Percentiles rank a stretch among this genome's conserved stretches.
Evolutionary conservation across 202 grass and related monocot species (phyloP).

Genomic region (Hordeum pubiflorum): DNA sequence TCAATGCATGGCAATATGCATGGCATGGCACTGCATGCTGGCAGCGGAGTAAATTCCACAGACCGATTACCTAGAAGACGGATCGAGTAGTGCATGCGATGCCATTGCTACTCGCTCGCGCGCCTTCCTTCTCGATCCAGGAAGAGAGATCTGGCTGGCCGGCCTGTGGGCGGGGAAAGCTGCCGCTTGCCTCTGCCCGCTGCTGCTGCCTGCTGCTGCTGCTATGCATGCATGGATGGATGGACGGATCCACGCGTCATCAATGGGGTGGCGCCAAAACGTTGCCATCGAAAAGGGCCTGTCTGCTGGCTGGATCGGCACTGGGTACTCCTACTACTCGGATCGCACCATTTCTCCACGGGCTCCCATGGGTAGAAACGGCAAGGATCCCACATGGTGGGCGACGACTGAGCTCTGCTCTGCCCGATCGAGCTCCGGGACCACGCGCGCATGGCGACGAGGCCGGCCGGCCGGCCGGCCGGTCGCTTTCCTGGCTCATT

Average conservation of each 20-base stretch:
- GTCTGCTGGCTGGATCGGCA: not conserved
- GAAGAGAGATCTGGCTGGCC: not conserved
- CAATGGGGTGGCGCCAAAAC: constrained; percentile 24
- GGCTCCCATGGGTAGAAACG: constrained; percentile 26
- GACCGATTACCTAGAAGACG: not conserved
- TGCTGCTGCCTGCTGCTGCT: not conserved
- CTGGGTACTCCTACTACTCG: not conserved
- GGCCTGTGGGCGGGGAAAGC: not conserved
- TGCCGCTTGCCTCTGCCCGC: not conserved
- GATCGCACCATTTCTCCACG: not conserved
- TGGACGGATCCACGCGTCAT: not conserved
- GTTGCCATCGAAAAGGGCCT: constrained; percentile 13
- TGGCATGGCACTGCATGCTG: not conserved
- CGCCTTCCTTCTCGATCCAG: not conserved
- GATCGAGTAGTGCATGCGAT: not conserved
- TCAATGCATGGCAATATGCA: not conserved
- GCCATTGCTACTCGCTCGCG: no score
- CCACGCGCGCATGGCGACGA: not conserved
- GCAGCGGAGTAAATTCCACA: not conserved
- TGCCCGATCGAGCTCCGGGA: not conserved
- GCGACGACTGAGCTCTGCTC: not conserved
- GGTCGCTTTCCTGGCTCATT: not conserved
- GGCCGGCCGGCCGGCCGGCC: not conserved
- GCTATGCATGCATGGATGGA: not conserved
- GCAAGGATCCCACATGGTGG: constrained; percentile 30